Evolutionary conservation across 495 filamentous ascomycete genomes (phyloP), one percentile per base, ranked within the genome.

Genomic region (Aspergillus incahuasiensis): DNA sequence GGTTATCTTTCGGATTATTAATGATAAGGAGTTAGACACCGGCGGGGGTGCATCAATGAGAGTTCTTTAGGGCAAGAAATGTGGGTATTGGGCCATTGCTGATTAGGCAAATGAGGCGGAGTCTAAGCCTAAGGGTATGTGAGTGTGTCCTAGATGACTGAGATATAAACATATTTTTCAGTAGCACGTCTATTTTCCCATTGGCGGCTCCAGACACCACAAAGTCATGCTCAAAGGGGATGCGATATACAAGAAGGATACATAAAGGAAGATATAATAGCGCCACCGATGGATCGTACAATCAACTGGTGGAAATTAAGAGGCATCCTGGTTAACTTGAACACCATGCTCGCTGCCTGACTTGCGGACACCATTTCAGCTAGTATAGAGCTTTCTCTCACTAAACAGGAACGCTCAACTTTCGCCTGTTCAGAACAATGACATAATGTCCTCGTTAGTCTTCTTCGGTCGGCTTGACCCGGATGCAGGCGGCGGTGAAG

Each of bases 401-500:
- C 9, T 20, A 30, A 21, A 46, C 41, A 35, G 8, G 19, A 46
- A 44, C 39, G 19, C 32, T 38, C 44, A 32, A 38, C 38, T 40
- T 32, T 47, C 7, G 9, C 41, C 19, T 21, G 25, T 22, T 50
- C 83, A 97, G 71, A 96, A 95, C 68, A 98, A 74, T 19, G 89
- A 90, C 70, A 98, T 68, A 52, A 98, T 80, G 73, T 98, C 94
- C 60, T 97, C 90, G 66, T 87, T 94, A 39, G 84, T 84, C 64
- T 86, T 87, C 68, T 85, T 86, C 47, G 70, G 66, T 19, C 59
- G 63, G 47, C 62, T 63, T 15, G 59, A 41, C 9, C 60, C 50
- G 16, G 68, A 22, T 0, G 45, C 62, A 9, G 66, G 60, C 12
- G 66, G 58, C 12, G 67, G 58, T 20, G 64, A 61, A 30, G 62